Evolutionary conservation across 192 early-diverging fungal species (phyloP), one percentile per base, ranked within the genome.

Genomic region (Podila horticola): DNA sequence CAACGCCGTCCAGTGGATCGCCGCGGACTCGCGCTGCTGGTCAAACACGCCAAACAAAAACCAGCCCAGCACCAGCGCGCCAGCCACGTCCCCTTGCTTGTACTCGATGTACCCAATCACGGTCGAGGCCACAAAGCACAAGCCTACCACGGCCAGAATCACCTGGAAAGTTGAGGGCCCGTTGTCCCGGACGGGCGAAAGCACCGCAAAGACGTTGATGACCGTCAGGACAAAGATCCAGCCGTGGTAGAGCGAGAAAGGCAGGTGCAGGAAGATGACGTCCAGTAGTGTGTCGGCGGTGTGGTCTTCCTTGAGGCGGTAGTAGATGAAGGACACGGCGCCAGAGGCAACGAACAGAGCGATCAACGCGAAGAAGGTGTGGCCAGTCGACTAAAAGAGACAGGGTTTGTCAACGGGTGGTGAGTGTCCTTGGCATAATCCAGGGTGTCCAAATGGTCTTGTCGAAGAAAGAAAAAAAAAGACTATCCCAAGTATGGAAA

Each of bases 241-340:
- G 57, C 86, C 90, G 74, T 91, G 88, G 77, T 87, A 92, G 38
- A 91, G 82, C 31, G 89, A 90, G 84, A 93, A 89, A 64, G 92
- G 92, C 62, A 89, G 84, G 74, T 91, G 92, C 58, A 92, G 75
- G 51, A 90, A 89, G 64, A 92, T 15, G 22, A 63, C 68, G 49
- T 93, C 86, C 45, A 64, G 70, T 58, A 82, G 59, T 22, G 74
- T 84, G 10, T 55, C 62, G 22, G 85, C 75, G 5, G 79, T 74
- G 38, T 77, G 76, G 38, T 87, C 72, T 22, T 83, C 70, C 58
- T 84, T 77, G 29, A 89, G 65, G 67, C 82, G 67, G 74, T 86
- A 87, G 74, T 88, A 91, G 45, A 92, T 85, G 24, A 82, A 73
- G 2, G 90, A 84, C 30, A 93, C 79, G 29, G 86, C 86, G 2